Conservation (phyloP, 352 stramenopile genomes). For the Pythium brassicae region DNA sequence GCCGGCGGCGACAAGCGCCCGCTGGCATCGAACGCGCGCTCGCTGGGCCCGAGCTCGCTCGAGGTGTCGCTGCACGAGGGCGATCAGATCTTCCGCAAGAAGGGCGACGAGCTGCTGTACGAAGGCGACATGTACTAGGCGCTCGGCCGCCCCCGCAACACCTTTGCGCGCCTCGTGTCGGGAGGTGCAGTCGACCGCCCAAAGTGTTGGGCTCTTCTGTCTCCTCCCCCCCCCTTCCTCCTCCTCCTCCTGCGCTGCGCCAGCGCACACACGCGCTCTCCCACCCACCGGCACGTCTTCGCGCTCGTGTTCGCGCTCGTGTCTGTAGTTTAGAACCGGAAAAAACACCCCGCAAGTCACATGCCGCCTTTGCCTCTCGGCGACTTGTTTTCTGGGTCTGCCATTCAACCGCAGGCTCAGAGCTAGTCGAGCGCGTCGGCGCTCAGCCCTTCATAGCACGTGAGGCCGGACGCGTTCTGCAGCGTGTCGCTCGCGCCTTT, state of each 20-base stretch:
- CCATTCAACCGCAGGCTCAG: neutral
- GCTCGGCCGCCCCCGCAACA: neutral
- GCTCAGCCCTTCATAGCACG: slow-evolving; percentile 93
- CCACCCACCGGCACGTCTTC: neutral
- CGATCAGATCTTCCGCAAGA: slow-evolving; percentile 87
- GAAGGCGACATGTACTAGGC: slow-evolving; percentile 88
- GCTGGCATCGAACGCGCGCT: slow-evolving; percentile 41
- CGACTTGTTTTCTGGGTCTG: neutral
- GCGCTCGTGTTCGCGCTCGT: neutral
- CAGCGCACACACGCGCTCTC: neutral
- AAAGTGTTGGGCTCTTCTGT: too few relatives aligned
- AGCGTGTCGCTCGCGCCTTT: slow-evolving; percentile 94
- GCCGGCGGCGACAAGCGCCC: slow-evolving; percentile 59
- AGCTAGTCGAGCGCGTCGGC: slow-evolving; percentile 33
- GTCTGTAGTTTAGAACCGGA: slow-evolving; percentile 19
- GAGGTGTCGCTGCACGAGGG: slow-evolving; percentile 85
- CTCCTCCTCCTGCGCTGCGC: too few relatives aligned
- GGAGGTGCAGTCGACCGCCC: too few relatives aligned
- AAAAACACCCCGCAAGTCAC: neutral
- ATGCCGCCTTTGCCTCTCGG: neutral
- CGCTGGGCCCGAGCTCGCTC: slow-evolving; percentile 57
- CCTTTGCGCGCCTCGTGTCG: neutral
- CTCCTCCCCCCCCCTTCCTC: too few relatives aligned
- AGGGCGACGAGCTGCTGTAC: slow-evolving; percentile 79
- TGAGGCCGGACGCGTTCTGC: slow-evolving; percentile 88